phyloP scores from a whole-genome alignment of 2,329 filamentous ascomycete species.

The Pestalotiopsis sp. region DNA sequence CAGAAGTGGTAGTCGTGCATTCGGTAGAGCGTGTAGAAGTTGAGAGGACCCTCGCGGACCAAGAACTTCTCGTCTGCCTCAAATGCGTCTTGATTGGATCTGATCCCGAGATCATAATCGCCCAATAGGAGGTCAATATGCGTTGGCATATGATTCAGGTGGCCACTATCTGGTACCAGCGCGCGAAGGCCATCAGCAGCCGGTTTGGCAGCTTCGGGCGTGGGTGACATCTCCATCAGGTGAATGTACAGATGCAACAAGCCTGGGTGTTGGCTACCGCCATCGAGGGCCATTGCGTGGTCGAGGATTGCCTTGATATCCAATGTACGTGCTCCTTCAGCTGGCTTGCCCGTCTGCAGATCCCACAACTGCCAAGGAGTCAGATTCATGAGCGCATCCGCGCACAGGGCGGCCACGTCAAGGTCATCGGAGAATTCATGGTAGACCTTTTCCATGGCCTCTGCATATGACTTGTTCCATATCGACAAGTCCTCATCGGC shows the following conservation, averaged over 20 bases:
- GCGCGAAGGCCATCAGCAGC: slow-evolving; percentile 62
- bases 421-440: slow-evolving; percentile 52
- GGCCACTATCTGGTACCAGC: slow-evolving; percentile 68
- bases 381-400: slow-evolving; percentile 65
- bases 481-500: slow-evolving; percentile 47
- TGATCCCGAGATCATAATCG: slow-evolving; percentile 66
- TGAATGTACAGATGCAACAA: slow-evolving; percentile 76
- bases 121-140: slow-evolving; percentile 75
- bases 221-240: slow-evolving; percentile 73
- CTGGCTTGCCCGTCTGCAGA: slow-evolving; percentile 56
- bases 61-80: slow-evolving; percentile 68
- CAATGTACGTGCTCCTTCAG: slow-evolving; percentile 52
- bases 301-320: slow-evolving; percentile 62
- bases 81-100: slow-evolving; percentile 67
- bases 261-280: slow-evolving; percentile 61
- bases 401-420: slow-evolving; percentile 64
- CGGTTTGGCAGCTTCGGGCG: slow-evolving; percentile 62
- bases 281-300: slow-evolving; percentile 49
- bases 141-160: slow-evolving; percentile 75
- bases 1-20: slow-evolving; percentile 74
- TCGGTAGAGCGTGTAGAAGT: slow-evolving; percentile 78
- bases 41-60: slow-evolving; percentile 55
- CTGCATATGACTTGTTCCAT: slow-evolving; percentile 62
- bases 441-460: slow-evolving; percentile 60
- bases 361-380: slow-evolving; percentile 68